These are phyloP conservation scores for Geosmithia morbida DNA, from an alignment of 2,329 filamentous ascomycete genomes.

Conservation along the genomic window DNA sequence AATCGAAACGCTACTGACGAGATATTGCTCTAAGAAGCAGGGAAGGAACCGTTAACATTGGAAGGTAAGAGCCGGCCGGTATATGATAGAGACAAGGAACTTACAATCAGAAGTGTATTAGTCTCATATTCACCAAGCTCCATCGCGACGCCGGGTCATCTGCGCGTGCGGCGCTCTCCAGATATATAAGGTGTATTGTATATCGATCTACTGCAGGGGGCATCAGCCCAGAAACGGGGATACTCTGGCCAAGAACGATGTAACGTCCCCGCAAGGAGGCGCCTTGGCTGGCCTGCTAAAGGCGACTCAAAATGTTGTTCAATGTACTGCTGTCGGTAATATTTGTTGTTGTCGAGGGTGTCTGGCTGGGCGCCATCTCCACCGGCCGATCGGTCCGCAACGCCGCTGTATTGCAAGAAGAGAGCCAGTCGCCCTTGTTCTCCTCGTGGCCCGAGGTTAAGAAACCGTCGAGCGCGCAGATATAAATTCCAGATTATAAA, in stretches of 20 bases:
- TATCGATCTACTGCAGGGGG: neutral
- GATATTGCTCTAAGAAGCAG: slow-evolving; percentile 34
- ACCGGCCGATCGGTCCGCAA: neutral
- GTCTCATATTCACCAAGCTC: slow-evolving; percentile 50
- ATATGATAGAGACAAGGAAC: slow-evolving; percentile 7
- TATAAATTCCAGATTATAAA: neutral
- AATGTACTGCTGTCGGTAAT: neutral
- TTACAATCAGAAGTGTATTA: slow-evolving; percentile 43
- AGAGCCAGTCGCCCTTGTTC: neutral
- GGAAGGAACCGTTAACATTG: neutral
- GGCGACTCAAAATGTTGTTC: neutral
- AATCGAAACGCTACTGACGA: slow-evolving; percentile 38
- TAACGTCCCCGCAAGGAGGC: neutral
- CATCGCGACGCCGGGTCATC: slow-evolving; percentile 33
- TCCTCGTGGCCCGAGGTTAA: neutral
- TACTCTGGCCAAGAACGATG: neutral
- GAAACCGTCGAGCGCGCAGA: neutral
- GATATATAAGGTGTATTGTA: neutral
- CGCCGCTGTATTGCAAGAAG: neutral
- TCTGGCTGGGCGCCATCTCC: neutral
- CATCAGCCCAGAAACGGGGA: neutral
- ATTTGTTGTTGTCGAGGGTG: neutral
- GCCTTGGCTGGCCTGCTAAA: neutral
- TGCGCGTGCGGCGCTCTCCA: slow-evolving; percentile 4
- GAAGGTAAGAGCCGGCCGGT: slow-evolving; percentile 2